A percentile compares a stretch with the other conserved stretches of the same genome.
phyloP scores from a whole-genome alignment of 805 yeast genomes.

The Ogataea paraovalis region DNA sequence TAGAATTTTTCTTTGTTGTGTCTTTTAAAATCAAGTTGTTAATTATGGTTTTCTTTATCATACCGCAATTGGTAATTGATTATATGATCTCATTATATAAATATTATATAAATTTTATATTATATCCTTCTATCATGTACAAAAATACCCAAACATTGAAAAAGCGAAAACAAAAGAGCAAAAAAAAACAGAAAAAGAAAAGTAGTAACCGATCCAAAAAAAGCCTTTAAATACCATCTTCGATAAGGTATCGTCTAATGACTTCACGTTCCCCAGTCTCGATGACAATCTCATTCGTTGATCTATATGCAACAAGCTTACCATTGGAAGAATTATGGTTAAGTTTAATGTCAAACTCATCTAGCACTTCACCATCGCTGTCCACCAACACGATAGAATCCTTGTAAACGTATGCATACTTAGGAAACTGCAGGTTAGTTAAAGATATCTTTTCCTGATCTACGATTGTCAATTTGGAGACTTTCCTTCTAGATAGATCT shows the following conservation, averaged over 20 bases:
- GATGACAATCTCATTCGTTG: constrained; percentile 66
- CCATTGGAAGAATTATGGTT: neutral
- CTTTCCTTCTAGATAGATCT: constrained; percentile 1
- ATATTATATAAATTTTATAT: too few relatives aligned
- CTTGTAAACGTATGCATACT: constrained; percentile 41
- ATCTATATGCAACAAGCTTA: constrained; percentile 58
- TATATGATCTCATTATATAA: too few relatives aligned
- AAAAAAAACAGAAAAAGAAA: too few relatives aligned
- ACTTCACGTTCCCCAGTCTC: constrained; percentile 87
- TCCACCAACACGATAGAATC: constrained; percentile 38
- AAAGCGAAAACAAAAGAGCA: too few relatives aligned
- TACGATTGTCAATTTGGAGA: constrained; percentile 6
- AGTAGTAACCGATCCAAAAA: neutral
- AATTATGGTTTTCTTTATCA: too few relatives aligned
- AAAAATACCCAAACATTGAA: too few relatives aligned
- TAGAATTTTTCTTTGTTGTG: neutral
- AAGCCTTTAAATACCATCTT: neutral
- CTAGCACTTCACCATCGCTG: constrained; percentile 40
- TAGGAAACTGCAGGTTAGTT: constrained; percentile 24
- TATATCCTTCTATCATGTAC: too few relatives aligned
- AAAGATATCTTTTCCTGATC: constrained; percentile 1
- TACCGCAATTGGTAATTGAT: too few relatives aligned
- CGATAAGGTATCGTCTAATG: constrained; percentile 38
- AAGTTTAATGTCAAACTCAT: constrained; percentile 11
- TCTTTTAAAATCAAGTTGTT: too few relatives aligned